These are phyloP conservation scores for Neobulgaria alba DNA, from an alignment of 2,329 filamentous ascomycete species.

Conservation along the genomic window DNA sequence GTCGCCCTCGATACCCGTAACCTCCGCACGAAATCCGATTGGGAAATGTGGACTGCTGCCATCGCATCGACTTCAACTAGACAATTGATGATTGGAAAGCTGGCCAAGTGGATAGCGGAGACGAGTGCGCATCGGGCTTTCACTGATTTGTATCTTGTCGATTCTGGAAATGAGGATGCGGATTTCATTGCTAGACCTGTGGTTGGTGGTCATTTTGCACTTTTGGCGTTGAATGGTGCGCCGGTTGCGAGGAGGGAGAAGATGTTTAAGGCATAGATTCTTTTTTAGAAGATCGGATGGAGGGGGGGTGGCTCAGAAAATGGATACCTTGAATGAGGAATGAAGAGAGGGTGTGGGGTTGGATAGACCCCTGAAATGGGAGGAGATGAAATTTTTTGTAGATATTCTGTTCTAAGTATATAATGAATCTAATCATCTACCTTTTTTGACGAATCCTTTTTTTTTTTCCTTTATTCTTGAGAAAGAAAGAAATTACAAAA, in stretches of 20 bases:
- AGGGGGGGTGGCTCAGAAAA: no score
- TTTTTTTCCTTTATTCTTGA: no score
- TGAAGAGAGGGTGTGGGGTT: no score
- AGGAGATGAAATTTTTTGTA: no score
- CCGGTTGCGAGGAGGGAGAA: conserved; percentile 8
- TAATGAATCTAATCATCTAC: no score
- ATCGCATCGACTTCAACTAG: conserved; percentile 55
- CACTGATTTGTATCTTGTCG: conserved; percentile 70
- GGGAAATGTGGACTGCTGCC: conserved; percentile 79
- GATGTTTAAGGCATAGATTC: neutral
- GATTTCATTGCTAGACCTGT: conserved; percentile 71
- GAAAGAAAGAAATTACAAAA: no score
- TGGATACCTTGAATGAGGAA: no score
- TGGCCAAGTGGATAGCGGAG: conserved; percentile 67
- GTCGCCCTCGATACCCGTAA: conserved; percentile 76
- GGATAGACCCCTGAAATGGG: no score
- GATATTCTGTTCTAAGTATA: no score
- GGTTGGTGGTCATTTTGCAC: conserved; percentile 70
- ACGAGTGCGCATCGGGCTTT: conserved; percentile 64
- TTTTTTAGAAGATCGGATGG: no score
- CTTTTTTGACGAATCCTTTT: no score
- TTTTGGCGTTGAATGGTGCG: conserved; percentile 44
- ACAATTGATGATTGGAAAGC: conserved; percentile 56
- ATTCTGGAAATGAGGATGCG: conserved; percentile 43
- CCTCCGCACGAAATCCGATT: conserved; percentile 77